Evolutionary conservation across 148 eudicot genomes (phyloP), one percentile per base, ranked within the genome.

Genomic region (Drosera capensis): DNA sequence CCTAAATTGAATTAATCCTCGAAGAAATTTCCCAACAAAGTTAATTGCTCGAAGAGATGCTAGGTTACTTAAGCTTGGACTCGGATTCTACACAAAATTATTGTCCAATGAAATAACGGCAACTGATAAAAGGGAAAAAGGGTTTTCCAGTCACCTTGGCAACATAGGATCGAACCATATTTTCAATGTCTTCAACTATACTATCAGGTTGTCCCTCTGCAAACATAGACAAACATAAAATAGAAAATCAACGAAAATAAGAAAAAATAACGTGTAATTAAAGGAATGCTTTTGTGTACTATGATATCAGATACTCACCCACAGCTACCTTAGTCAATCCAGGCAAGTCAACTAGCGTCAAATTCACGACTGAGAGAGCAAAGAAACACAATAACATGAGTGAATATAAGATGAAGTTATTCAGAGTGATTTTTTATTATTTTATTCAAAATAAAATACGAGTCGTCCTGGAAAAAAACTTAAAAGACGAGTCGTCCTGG

Each of bases 81-180:
- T 11, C 11, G 31, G 31, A 6, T 28, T 28, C 7, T 11, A 28
- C 5, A 28, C 11, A 28, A 28, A n/a, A n/a, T n/a, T n/a, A n/a
- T n/a, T n/a, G 31, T 28, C 7, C 7, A 11, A 28, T 28, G 5
- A 6, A 28, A 9, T 9, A 28, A 28, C 4, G 31, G 9, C 31
- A 3, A 3, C 26, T 46, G 16, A 14, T 7, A 24, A 35, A 19
- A 29, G 20, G 5, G 16, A 14, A 18, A 14, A 3, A 23, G 28
- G n/a, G 24, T 17, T 9, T 1, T 16, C 16, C 37, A 15, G 25
- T 40, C 34, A 58, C 63, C 63, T 51, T 77, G 61, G 73, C 84
- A 67, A 77, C 74, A 63, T 63, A 77, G 14, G 84, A 67, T 54
- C 77, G 72, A 39, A 77, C 84, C 84, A 77, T 77, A 49, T 64